phyloP scores from a whole-genome alignment of 2,329 filamentous ascomycete species.

The Exophiala oligosperma region DNA sequence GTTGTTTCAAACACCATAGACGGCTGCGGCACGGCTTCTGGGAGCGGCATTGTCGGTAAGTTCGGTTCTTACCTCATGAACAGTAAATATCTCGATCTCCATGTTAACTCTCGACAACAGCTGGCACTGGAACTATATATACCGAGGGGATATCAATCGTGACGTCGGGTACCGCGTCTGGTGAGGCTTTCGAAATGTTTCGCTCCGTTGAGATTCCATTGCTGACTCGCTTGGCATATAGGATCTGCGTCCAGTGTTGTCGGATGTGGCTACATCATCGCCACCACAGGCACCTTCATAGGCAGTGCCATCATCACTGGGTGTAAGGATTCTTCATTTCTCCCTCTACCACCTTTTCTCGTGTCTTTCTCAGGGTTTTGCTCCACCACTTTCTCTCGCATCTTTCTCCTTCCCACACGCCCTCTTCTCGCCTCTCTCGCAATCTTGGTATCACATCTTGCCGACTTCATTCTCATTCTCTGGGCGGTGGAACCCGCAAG shows the following conservation, averaged over 20 bases:
- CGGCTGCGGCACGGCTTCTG: conserved; percentile 24
- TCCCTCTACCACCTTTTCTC: neutral
- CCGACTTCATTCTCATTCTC: too few relatives aligned
- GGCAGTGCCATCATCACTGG: conserved; percentile 25
- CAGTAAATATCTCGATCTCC: neutral
- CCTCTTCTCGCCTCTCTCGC: too few relatives aligned
- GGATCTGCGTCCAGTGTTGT: conserved; percentile 18
- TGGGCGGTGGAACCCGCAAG: too few relatives aligned
- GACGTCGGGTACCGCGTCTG: conserved; percentile 15
- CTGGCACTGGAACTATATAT: conserved; percentile 18
- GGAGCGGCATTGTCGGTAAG: conserved; percentile 25
- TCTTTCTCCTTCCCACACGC: too few relatives aligned
- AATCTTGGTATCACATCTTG: too few relatives aligned
- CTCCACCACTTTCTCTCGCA: too few relatives aligned
- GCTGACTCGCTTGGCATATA: neutral
- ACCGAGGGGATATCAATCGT: conserved; percentile 6
- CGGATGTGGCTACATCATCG: conserved; percentile 26
- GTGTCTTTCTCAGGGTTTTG: too few relatives aligned
- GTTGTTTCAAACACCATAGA: conserved; percentile 17
- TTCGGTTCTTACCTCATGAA: neutral
- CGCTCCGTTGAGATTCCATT: neutral
- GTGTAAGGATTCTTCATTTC: conserved; percentile 13
- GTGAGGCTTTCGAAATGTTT: neutral
- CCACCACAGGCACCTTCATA: conserved; percentile 22
- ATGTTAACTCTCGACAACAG: conserved; percentile 3